Evolutionary conservation across 768 basidiomycete genomes (phyloP).

Genomic region (Boletus eberwhitei): DNA sequence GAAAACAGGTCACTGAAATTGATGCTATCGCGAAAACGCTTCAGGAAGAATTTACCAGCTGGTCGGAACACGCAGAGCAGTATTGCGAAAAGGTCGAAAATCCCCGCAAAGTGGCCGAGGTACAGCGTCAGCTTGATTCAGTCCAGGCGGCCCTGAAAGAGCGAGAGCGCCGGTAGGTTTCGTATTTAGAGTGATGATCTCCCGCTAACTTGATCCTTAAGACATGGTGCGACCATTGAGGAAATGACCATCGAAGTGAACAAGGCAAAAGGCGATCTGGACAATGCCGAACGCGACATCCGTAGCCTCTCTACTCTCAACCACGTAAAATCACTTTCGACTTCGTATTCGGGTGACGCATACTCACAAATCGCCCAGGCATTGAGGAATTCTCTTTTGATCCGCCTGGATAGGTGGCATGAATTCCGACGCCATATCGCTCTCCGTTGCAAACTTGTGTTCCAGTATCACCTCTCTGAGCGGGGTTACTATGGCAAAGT

Average conservation of each 20-base stretch:
- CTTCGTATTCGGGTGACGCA: background rate
- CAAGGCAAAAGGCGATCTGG: conserved; percentile 54
- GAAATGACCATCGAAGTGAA: conserved; percentile 73
- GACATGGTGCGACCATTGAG: conserved; percentile 75
- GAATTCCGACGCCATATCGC: conserved; percentile 87
- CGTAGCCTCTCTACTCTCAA: conserved; percentile 62
- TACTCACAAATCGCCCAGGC: conserved; percentile 42
- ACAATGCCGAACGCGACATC: conserved; percentile 60
- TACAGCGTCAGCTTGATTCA: conserved; percentile 61
- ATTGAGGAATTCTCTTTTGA: conserved; percentile 59
- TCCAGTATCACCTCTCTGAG: conserved; percentile 75
- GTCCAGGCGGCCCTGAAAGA: conserved; percentile 62
- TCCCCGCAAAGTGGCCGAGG: conserved; percentile 51
- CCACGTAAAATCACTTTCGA: conserved; percentile 43
- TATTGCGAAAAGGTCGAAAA: conserved; percentile 58
- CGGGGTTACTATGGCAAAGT: conserved; percentile 92
- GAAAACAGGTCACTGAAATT: conserved; percentile 40
- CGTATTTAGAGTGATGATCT: background rate
- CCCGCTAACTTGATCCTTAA: conserved; percentile 26
- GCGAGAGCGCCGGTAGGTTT: conserved; percentile 56
- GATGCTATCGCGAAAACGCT: conserved; percentile 48
- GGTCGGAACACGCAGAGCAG: conserved; percentile 60
- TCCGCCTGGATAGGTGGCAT: conserved; percentile 74
- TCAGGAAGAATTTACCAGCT: conserved; percentile 62
- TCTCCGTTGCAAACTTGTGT: conserved; percentile 80